A percentile compares a stretch with the other conserved stretches of the same genome.
These are phyloP conservation scores for Corymbia maculata DNA, from an alignment of 345 rosid genomes.

Conservation along the genomic window DNA sequence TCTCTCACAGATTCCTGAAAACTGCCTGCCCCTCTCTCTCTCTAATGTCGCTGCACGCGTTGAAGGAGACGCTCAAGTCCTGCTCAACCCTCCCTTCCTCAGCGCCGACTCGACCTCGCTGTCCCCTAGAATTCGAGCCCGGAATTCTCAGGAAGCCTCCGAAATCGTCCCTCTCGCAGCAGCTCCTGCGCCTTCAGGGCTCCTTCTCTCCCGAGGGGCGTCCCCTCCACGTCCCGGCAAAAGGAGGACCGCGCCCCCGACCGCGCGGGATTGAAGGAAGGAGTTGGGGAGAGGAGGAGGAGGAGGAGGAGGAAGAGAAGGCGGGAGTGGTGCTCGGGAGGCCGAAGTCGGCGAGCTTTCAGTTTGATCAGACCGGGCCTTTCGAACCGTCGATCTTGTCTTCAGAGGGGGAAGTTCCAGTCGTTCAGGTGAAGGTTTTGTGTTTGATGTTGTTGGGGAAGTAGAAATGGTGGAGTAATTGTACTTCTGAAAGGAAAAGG, in stretches of 20 bases:
- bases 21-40: not conserved
- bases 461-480: not conserved
- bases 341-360: conserved; percentile 43
- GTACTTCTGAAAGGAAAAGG: not conserved
- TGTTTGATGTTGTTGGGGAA: not conserved
- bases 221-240: not conserved
- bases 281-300: conserved; percentile 16
- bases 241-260: not conserved
- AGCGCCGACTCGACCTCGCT: conserved; percentile 11
- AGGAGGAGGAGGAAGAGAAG: conserved; percentile 17
- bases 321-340: conserved; percentile 34
- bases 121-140: conserved; percentile 30
- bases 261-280: not conserved
- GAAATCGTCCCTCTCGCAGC: conserved; percentile 65
- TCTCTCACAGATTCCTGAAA: not conserved
- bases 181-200: conserved; percentile 69
- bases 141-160: conserved; percentile 63
- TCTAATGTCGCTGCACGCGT: conserved; percentile 37
- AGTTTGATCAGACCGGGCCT: conserved; percentile 67
- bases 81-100: conserved; percentile 24
- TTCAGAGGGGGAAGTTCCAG: conserved; percentile 41
- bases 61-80: conserved; percentile 68
- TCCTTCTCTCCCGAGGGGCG: conserved; percentile 11
- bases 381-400: conserved; percentile 68
- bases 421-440: conserved; percentile 41